phyloP scores from a whole-genome alignment of 2,329 filamentous ascomycete species.

The Hypoxylon sp. region DNA sequence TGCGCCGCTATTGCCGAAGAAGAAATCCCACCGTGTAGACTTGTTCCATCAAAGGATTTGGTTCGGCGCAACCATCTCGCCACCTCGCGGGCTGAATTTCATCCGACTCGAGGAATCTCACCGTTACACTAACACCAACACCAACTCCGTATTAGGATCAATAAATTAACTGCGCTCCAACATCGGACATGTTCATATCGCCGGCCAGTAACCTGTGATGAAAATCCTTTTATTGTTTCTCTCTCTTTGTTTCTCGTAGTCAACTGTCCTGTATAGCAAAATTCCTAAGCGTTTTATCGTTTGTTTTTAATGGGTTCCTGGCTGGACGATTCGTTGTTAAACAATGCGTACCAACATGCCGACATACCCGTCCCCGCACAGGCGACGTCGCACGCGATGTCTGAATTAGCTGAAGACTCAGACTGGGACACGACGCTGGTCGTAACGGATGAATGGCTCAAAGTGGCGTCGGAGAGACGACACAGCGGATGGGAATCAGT shows the following conservation, averaged over 20 bases:
- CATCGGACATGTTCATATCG: constrained; percentile 24
- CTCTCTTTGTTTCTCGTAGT: not conserved
- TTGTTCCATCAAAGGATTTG: constrained; percentile 5
- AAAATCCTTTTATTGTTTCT: not conserved
- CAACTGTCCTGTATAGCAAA: not conserved
- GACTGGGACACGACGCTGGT: constrained; percentile 49
- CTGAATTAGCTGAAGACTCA: constrained; percentile 26
- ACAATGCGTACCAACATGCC: constrained; percentile 16
- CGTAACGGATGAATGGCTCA: constrained; percentile 35
- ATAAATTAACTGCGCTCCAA: constrained; percentile 5
- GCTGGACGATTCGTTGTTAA: constrained; percentile 3
- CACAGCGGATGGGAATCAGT: constrained; percentile 50
- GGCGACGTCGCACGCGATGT: constrained; percentile 17
- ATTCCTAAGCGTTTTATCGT: not conserved
- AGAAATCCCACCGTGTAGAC: not conserved
- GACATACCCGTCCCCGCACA: constrained; percentile 14
- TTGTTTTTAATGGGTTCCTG: constrained; percentile 16
- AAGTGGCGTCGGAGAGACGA: constrained; percentile 41
- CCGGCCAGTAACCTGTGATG: not conserved
- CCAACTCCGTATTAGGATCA: not conserved
- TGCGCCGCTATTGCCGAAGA: not conserved
- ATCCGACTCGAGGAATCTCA: constrained; percentile 28
- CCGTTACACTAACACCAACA: not conserved
- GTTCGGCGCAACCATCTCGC: constrained; percentile 32
- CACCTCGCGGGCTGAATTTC: constrained; percentile 40